phyloP scores from a whole-genome alignment of 805 yeast species.

The Schwanniomyces occidentalis region DNA sequence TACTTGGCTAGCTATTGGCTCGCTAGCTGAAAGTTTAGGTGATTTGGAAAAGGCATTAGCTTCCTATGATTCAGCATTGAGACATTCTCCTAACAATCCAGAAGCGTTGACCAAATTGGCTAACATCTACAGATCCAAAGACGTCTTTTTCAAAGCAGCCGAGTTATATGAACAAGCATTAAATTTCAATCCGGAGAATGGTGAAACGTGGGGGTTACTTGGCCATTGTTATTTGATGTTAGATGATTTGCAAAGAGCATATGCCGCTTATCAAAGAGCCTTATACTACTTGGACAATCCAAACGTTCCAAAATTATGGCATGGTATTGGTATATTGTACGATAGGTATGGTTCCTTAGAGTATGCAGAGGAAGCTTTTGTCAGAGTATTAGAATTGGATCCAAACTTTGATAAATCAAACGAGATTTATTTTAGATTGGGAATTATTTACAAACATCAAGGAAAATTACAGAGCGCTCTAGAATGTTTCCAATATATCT shows the following conservation, averaged over 20 bases:
- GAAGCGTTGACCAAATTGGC: slow-evolving; percentile 85
- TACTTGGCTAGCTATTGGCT: slow-evolving; percentile 88
- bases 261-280: slow-evolving; percentile 96
- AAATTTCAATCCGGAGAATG: slow-evolving; percentile 78
- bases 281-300: slow-evolving; percentile 87
- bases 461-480: slow-evolving; percentile 81
- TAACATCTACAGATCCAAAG: slow-evolving; percentile 82
- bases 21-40: slow-evolving; percentile 84
- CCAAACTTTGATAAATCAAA: slow-evolving; percentile 95
- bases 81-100: slow-evolving; percentile 83
- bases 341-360: slow-evolving; percentile 95
- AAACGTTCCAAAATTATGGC: slow-evolving; percentile 96
- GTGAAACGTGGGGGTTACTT: slow-evolving; percentile 95
- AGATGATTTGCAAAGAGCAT: slow-evolving; percentile 94
- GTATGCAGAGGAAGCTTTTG: slow-evolving; percentile 98
- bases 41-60: slow-evolving; percentile 86
- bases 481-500: slow-evolving; percentile 92
- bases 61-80: slow-evolving; percentile 84
- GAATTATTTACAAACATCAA: slow-evolving; percentile 95
- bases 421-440: slow-evolving; percentile 93
- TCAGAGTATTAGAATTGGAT: slow-evolving; percentile 91
- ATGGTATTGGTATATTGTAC: slow-evolving; percentile 94
- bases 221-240: slow-evolving; percentile 97
- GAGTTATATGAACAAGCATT: slow-evolving; percentile 89
- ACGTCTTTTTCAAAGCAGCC: slow-evolving; percentile 91